Conservation (phyloP, 306 rosid species). For the Trifolium fragiferum region DNA sequence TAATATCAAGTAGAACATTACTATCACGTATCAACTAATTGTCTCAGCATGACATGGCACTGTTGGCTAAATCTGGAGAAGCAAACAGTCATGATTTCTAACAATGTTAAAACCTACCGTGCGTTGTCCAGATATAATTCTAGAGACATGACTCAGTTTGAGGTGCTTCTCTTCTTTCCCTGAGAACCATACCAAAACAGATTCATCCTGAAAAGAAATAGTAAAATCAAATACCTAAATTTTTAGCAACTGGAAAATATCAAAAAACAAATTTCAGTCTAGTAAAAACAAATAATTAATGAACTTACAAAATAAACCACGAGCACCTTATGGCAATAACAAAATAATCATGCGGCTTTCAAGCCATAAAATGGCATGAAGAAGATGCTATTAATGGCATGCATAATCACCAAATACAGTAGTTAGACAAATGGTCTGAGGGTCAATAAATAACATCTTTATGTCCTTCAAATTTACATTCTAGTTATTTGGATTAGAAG, state of each 20-base stretch:
- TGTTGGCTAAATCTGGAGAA: conserved; percentile 35
- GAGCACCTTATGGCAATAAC: conserved; percentile 28
- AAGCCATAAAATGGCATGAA: conserved; percentile 23
- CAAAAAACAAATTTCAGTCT: conserved; percentile 20
- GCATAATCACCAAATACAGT: conserved; percentile 26
- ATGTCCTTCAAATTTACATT: conserved; percentile 18
- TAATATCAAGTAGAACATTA: conserved; percentile 38
- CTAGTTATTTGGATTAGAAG: conserved; percentile 2
- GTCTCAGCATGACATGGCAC: conserved; percentile 24
- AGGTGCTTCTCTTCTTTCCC: conserved; percentile 98
- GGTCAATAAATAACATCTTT: conserved; percentile 30
- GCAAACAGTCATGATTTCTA: conserved; percentile 37
- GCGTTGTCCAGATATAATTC: conserved; percentile 98
- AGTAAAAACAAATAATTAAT: conserved; percentile 31
- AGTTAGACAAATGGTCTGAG: conserved; percentile 4
- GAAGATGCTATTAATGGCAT: conserved; percentile 9
- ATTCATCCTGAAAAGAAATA: conserved; percentile 79
- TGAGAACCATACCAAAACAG: conserved; percentile 95
- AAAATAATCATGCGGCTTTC: conserved; percentile 16
- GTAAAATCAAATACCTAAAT: conserved; percentile 38
- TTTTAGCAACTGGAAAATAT: conserved; percentile 34
- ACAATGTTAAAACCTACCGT: conserved; percentile 67
- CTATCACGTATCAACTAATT: conserved; percentile 14
- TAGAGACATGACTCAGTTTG: conserved; percentile 87
- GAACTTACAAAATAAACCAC: conserved; percentile 27